Evolutionary conservation across 257 asterid species (phyloP).

Genomic region (Solanum sitiens): DNA sequence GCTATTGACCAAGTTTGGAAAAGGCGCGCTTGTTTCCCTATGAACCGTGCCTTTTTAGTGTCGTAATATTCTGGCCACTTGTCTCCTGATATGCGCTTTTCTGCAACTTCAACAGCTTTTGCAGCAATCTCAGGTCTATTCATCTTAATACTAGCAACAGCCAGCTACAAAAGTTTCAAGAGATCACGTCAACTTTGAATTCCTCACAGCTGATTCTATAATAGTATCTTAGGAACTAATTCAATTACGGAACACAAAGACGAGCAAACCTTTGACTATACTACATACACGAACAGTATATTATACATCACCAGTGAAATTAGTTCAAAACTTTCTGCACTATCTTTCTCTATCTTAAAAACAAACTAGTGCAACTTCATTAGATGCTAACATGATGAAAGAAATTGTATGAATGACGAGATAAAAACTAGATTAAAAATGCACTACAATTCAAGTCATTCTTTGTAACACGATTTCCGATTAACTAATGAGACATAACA

Average conservation of each 20-base stretch:
- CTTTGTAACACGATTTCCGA: background rate
- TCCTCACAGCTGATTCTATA: background rate
- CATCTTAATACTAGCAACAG: constrained; percentile 71
- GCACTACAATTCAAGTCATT: background rate
- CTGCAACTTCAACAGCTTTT: constrained; percentile 51
- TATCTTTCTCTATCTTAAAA: background rate
- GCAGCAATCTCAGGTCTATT: constrained; percentile 62
- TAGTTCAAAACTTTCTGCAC: background rate
- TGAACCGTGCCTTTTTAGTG: constrained; percentile 52
- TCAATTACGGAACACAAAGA: background rate
- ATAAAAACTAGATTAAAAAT: background rate
- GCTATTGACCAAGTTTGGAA: constrained; percentile 73
- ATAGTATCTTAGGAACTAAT: background rate
- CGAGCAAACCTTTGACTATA: background rate
- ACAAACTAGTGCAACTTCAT: background rate
- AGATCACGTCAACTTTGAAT: background rate
- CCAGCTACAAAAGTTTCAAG: constrained; percentile 33
- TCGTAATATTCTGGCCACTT: constrained; percentile 77
- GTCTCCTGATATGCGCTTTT: constrained; percentile 46
- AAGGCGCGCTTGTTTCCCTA: constrained; percentile 56
- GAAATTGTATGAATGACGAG: background rate
- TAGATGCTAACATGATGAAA: background rate
- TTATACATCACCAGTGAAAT: background rate
- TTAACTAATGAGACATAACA: background rate
- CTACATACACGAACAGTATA: background rate